Conservation (phyloP, 306 rosid species). For the Inga oerstediana region DNA sequence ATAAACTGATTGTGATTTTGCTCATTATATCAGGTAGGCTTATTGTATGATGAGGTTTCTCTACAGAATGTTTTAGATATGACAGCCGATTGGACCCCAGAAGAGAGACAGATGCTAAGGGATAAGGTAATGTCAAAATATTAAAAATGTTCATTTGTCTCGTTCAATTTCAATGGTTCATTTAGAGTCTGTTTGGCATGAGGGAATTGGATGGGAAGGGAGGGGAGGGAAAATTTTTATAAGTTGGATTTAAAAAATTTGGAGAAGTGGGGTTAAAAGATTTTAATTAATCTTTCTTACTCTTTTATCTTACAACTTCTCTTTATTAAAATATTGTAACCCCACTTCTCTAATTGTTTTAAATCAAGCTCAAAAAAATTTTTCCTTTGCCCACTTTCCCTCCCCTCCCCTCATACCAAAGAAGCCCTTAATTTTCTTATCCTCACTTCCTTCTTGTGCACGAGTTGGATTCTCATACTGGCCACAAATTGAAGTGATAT, state of each 20-base stretch:
- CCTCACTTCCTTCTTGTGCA: neutral
- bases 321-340: too few relatives aligned
- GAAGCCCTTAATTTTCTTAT: neutral
- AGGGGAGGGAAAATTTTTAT: too few relatives aligned
- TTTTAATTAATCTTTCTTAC: too few relatives aligned
- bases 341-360: too few relatives aligned
- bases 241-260: too few relatives aligned
- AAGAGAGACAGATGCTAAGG: slow-evolving; percentile 91
- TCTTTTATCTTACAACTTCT: too few relatives aligned
- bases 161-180: neutral
- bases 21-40: slow-evolving; percentile 76
- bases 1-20: slow-evolving; percentile 36
- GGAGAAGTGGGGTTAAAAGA: too few relatives aligned
- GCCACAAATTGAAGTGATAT: neutral
- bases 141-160: slow-evolving; percentile 26
- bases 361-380: too few relatives aligned
- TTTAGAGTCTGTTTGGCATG: too few relatives aligned
- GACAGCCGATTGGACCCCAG: slow-evolving; percentile 89
- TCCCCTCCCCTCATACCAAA: too few relatives aligned
- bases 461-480: neutral
- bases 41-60: slow-evolving; percentile 83
- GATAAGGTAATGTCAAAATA: slow-evolving; percentile 61
- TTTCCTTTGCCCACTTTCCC: too few relatives aligned
- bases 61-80: slow-evolving; percentile 78
- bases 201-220: too few relatives aligned